Percentiles rank a stretch among this genome's conserved stretches.
Conservation (phyloP, 371 early-diverging fungal genomes). For the Mucor lusitanicus region DNA sequence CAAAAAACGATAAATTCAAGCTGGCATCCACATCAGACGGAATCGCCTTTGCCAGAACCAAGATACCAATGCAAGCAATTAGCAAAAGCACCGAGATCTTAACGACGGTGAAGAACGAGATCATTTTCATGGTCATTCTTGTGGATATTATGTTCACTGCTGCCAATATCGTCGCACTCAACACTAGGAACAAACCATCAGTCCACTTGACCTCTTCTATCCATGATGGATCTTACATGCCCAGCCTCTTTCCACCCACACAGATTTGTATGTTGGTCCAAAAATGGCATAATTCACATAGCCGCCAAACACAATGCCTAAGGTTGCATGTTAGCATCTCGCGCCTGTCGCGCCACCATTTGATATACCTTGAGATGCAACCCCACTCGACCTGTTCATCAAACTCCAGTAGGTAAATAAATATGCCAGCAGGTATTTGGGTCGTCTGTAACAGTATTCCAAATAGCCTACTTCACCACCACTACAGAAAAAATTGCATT, state of each 20-base stretch:
- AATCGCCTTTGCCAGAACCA: conserved; percentile 21
- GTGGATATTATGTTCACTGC: conserved; percentile 31
- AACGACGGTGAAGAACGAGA: conserved; percentile 30
- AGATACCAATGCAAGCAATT: conserved; percentile 29
- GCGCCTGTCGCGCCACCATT: too few relatives aligned
- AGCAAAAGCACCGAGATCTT: conserved; percentile 33
- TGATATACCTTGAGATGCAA: conserved; percentile 46
- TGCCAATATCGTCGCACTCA: conserved; percentile 31
- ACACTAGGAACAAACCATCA: conserved; percentile 14
- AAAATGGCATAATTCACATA: conserved; percentile 47
- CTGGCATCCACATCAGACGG: conserved; percentile 33
- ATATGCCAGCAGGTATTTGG: conserved; percentile 42
- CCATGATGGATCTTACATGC: conserved; percentile 23
- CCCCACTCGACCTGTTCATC: conserved; percentile 41
- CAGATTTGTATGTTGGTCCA: conserved; percentile 32
- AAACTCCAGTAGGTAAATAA: conserved; percentile 44
- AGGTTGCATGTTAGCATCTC: neutral
- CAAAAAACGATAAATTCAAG: conserved; percentile 37
- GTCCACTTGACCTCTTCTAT: neutral
- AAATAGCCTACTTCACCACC: conserved; percentile 50
- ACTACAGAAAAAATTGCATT: conserved; percentile 12
- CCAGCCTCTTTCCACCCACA: conserved; percentile 39
- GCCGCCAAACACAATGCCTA: conserved; percentile 44
- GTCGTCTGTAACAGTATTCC: conserved; percentile 42
- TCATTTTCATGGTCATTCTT: conserved; percentile 32